Evolutionary conservation across 2,329 filamentous ascomycete species (phyloP), one percentile per base, ranked within the genome.

Genomic region (Aspergillus fijiensis): DNA sequence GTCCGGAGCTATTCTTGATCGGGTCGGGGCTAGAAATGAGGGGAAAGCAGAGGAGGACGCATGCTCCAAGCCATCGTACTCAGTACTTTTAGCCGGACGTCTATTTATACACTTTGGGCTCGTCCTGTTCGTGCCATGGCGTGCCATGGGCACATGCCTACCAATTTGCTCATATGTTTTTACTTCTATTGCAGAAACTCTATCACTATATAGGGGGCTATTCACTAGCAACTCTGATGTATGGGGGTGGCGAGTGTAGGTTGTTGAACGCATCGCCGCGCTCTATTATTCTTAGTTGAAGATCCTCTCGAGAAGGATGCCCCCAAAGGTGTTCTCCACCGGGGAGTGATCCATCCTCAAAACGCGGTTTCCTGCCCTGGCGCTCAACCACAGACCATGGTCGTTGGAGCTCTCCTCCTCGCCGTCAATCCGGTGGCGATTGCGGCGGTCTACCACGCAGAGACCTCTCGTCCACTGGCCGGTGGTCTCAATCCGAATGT

Each of bases 391-490:
- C 55, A 88, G 80, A 67, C 85, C 76, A 76, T 87, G 81, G 74
- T 98, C 94, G 47, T 88, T 90, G 0, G 87, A 82, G 31, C 87
- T 83, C 65, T 84, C 83, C 49, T 81, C 79, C 23, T 83, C 82
- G 71, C 65, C 79, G 70, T 63, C 81, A 73, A 68, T 75, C 61
- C 70, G 76, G 57, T 74, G 78, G 61, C 73, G 78, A 49, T 76
- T 77, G 60, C 95, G 84, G 39, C 87, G 83, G 80, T 99, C 95
- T 47, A 92, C 81, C 33, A 98, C 83, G 71, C 92, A 93, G 88
- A 95, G 93, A 1, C 95, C 94, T 59, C 91, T 83, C 50, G 93
- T 96, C 95, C 95, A 99, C 79, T 98, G 95, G 1, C 94, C 95
- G 2, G 85, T 80, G 0, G 92, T 96, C 78, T 99, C 95, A 47